Conservation (phyloP, 2,329 filamentous ascomycete genomes). For the Colletotrichum cordylinicola region DNA sequence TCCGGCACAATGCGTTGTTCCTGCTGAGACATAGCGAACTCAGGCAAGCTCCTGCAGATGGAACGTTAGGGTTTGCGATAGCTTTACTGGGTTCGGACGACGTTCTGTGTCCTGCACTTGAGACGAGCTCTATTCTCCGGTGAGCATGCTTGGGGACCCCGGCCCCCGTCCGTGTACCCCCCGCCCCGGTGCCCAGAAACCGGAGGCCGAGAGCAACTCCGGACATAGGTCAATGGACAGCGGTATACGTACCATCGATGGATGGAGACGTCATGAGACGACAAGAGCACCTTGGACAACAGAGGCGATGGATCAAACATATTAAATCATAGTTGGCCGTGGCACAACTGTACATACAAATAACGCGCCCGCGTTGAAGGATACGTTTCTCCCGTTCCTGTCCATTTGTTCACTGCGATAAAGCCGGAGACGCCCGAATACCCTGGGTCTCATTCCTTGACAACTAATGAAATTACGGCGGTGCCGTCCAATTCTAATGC, state of each 20-base stretch:
- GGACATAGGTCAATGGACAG: not conserved
- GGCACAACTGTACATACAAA: conserved; percentile 5
- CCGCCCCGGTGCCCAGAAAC: not conserved
- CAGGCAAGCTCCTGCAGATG: no score
- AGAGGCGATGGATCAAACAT: not conserved
- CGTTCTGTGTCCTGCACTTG: not conserved
- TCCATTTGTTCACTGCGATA: not conserved
- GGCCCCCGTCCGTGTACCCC: no score
- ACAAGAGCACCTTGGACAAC: not conserved
- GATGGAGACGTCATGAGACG: not conserved
- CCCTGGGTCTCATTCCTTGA: not conserved
- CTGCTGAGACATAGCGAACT: no score
- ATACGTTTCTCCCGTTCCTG: not conserved
- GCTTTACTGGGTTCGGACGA: not conserved
- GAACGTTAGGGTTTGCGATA: not conserved
- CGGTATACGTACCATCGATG: not conserved
- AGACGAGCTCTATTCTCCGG: not conserved
- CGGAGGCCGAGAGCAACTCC: not conserved
- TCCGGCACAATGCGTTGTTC: no score
- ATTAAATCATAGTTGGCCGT: not conserved
- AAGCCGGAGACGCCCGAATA: not conserved
- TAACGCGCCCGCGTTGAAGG: not conserved
- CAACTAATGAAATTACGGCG: conserved; percentile 3
- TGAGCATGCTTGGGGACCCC: not conserved
- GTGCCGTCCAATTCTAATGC: conserved; percentile 9